These are phyloP conservation scores for Sclerotinia glacialis DNA, from an alignment of 2,329 filamentous ascomycete species.

Conservation along the genomic window DNA sequence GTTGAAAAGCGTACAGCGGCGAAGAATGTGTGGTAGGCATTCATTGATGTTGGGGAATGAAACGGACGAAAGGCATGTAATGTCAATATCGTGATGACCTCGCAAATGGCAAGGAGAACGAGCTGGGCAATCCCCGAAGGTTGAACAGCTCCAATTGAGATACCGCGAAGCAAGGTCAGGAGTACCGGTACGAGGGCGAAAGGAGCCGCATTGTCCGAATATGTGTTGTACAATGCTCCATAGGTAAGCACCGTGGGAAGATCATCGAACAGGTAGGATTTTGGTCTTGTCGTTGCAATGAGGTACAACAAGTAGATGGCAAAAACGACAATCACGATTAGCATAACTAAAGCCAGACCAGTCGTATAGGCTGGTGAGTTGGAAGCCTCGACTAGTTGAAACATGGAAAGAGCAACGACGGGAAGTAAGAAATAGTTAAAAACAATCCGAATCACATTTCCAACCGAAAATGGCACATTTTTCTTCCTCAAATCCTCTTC, in stretches of 20 bases:
- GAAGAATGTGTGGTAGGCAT: conserved; percentile 88
- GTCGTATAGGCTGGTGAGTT: conserved; percentile 68
- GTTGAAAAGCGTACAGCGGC: conserved; percentile 72
- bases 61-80: conserved; percentile 89
- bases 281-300: conserved; percentile 76
- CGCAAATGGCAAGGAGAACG: conserved; percentile 87
- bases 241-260: conserved; percentile 85
- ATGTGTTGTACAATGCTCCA: conserved; percentile 95
- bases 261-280: conserved; percentile 89
- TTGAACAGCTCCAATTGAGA: conserved; percentile 90
- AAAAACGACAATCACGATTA: conserved; percentile 70
- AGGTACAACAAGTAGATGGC: conserved; percentile 76
- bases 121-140: conserved; percentile 91
- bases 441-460: conserved; percentile 77
- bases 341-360: conserved; percentile 69
- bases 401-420: conserved; percentile 81
- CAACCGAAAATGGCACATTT: conserved; percentile 82
- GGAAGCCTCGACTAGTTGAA: conserved; percentile 77
- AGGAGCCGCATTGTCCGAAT: conserved; percentile 85
- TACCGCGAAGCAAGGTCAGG: conserved; percentile 79
- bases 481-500: conserved; percentile 89
- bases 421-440: conserved; percentile 93
- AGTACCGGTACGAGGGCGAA: conserved; percentile 87
- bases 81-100: conserved; percentile 84
- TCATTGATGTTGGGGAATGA: conserved; percentile 91